These are phyloP conservation scores for Fusarium sororula DNA, from an alignment of 2,329 filamentous ascomycete species.

Conservation along the genomic window DNA sequence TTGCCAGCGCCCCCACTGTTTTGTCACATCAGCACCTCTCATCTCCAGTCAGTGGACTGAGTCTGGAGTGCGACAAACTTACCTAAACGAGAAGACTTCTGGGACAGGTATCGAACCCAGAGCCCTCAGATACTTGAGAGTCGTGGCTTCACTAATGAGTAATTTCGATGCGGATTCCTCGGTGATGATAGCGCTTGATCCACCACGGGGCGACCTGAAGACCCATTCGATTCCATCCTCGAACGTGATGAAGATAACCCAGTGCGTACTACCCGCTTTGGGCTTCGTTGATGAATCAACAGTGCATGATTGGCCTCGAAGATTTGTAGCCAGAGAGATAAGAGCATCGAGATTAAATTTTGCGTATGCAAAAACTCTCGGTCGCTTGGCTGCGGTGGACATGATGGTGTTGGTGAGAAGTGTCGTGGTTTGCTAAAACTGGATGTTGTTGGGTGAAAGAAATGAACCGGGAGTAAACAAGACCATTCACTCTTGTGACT, in stretches of 20 bases:
- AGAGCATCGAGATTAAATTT: background rate
- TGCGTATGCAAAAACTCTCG: background rate
- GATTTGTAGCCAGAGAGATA: fast-evolving
- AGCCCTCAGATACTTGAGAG: background rate
- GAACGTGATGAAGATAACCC: background rate
- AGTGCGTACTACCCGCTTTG: background rate
- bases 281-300: background rate
- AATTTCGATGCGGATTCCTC: background rate
- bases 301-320: background rate
- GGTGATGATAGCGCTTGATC: background rate
- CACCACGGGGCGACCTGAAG: background rate
- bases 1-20: no score
- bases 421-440: no score
- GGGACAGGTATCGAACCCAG: background rate
- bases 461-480: no score
- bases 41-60: background rate
- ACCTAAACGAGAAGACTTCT: background rate
- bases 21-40: background rate
- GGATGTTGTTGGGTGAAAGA: no score
- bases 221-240: background rate
- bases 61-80: background rate
- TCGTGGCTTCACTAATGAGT: background rate
- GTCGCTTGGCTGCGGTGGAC: background rate
- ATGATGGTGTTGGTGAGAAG: no score
- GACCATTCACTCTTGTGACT: no score